A percentile compares a stretch with the other conserved stretches of the same genome.
Conservation (phyloP, 345 rosid species). For the Aegle marmelos region DNA sequence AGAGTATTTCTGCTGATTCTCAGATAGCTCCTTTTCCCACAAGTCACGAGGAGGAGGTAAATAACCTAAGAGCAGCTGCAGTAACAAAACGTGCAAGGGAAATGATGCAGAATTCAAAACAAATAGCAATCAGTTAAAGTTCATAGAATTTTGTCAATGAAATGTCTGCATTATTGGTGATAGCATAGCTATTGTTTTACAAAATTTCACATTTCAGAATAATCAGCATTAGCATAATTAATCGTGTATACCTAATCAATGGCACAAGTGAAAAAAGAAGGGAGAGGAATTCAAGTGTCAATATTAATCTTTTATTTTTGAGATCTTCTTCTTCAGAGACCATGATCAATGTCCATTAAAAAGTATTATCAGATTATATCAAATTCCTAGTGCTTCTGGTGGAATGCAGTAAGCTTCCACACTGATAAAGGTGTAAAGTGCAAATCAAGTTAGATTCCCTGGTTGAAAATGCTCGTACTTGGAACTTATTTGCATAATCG, state of each 20-base stretch:
- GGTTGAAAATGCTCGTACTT: neutral
- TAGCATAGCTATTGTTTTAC: no score
- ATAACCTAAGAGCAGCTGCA: slow-evolving; percentile 63
- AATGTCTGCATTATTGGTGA: neutral
- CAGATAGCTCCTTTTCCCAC: slow-evolving; percentile 62
- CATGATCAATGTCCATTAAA: neutral
- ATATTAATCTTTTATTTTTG: no score
- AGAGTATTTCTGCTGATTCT: slow-evolving; percentile 51
- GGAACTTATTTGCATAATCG: neutral
- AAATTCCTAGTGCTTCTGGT: neutral
- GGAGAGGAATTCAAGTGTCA: neutral
- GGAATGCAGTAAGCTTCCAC: neutral
- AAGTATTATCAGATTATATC: neutral
- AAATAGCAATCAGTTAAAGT: neutral
- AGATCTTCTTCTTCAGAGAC: neutral
- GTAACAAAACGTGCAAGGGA: slow-evolving; percentile 2
- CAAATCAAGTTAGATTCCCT: neutral
- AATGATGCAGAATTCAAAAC: neutral
- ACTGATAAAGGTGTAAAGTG: neutral
- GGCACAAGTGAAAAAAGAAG: neutral
- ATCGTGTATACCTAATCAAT: neutral
- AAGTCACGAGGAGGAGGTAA: slow-evolving; percentile 53
- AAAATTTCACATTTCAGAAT: no score
- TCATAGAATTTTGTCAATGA: neutral
- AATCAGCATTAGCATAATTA: neutral